Evolutionary conservation across 2,329 filamentous ascomycete genomes (phyloP).

Genomic region (Incumbomyces lentus): DNA sequence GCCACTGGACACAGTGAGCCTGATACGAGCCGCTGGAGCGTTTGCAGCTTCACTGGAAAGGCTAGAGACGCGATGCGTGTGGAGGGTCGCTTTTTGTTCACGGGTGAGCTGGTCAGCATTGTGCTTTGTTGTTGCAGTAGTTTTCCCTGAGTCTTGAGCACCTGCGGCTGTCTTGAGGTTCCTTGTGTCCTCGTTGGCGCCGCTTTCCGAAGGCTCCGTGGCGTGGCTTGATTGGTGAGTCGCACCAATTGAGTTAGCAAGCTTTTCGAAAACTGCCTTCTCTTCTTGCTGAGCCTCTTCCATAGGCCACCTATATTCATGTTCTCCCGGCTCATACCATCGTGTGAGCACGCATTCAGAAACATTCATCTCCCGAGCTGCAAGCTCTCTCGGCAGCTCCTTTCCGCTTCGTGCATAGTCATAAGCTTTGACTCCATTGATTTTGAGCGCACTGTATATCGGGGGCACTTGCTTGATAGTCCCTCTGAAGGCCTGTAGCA

Average conservation of each 20-base stretch:
- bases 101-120: slow-evolving; percentile 10
- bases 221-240: not conserved
- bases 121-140: slow-evolving; percentile 1
- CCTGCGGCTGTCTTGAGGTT: slow-evolving; percentile 13
- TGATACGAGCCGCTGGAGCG: slow-evolving; percentile 66
- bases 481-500: slow-evolving; percentile 74
- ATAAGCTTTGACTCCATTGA: slow-evolving; percentile 88
- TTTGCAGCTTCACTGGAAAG: slow-evolving; percentile 13
- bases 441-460: slow-evolving; percentile 83
- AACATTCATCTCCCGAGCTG: slow-evolving; percentile 69
- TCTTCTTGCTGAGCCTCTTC: slow-evolving; percentile 68
- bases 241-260: slow-evolving; percentile 28
- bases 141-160: slow-evolving; percentile 14
- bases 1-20: slow-evolving; percentile 86
- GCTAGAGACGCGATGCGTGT: slow-evolving; percentile 17
- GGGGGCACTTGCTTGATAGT: slow-evolving; percentile 83
- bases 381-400: slow-evolving; percentile 73
- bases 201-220: not conserved
- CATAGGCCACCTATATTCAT: slow-evolving; percentile 67
- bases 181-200: not conserved
- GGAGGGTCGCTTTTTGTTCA: slow-evolving; percentile 19
- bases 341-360: slow-evolving; percentile 68
- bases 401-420: slow-evolving; percentile 90
- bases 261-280: slow-evolving; percentile 64
- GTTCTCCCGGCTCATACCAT: slow-evolving; percentile 70